Percentiles rank a stretch among this genome's conserved stretches.
Evolutionary conservation across 2,329 filamentous ascomycete genomes (phyloP).

Genomic region (Phaeosphaeriaceae sp.): DNA sequence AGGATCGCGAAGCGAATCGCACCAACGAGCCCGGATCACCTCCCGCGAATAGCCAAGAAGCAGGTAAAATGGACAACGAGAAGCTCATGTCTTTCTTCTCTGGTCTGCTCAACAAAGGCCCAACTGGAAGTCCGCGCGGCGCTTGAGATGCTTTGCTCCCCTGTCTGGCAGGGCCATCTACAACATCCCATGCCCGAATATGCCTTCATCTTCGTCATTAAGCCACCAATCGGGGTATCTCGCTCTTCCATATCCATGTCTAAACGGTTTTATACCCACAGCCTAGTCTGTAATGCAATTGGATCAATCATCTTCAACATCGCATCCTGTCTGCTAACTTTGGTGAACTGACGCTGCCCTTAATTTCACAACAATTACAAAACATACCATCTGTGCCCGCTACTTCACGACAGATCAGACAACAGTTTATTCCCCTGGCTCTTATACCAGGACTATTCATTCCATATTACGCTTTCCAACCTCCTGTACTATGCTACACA

Average conservation of each 20-base stretch:
- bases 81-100: conserved; percentile 50
- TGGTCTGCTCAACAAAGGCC: conserved; percentile 44
- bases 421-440: too few relatives aligned
- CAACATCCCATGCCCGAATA: too few relatives aligned
- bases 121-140: conserved; percentile 34
- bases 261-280: conserved; percentile 16
- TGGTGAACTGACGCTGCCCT: too few relatives aligned
- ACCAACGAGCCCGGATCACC: conserved; percentile 35
- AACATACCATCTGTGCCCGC: too few relatives aligned
- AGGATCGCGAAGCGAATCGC: conserved; percentile 49
- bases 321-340: too few relatives aligned
- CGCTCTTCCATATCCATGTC: conserved; percentile 1
- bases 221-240: too few relatives aligned
- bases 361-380: too few relatives aligned
- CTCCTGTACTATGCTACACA: neutral
- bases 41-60: conserved; percentile 32
- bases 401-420: too few relatives aligned
- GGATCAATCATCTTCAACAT: neutral
- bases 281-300: conserved; percentile 10
- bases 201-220: too few relatives aligned
- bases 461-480: too few relatives aligned
- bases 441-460: too few relatives aligned
- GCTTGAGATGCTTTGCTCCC: conserved; percentile 12
- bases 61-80: conserved; percentile 48
- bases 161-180: too few relatives aligned